These are phyloP conservation scores for Sequoia sempervirens DNA, from an alignment of 75 land plant genomes.

Conservation along the genomic window DNA sequence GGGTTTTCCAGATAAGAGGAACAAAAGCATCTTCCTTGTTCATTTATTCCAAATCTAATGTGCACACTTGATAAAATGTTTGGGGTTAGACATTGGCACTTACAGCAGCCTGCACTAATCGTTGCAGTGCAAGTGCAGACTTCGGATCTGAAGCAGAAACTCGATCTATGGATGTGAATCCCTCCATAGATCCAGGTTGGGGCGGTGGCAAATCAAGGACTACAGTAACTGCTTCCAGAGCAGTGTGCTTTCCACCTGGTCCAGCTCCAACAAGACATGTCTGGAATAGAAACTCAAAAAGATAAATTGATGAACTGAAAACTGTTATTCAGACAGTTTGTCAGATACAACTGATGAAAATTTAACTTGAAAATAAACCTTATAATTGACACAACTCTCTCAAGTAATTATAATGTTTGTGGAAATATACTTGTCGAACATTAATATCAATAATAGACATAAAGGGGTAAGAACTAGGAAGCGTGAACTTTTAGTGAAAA, in stretches of 20 bases:
- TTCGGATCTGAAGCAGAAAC: slow-evolving; percentile 96
- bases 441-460: background rate
- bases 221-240: slow-evolving; percentile 95
- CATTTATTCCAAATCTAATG: background rate
- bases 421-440: background rate
- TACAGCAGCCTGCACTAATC: slow-evolving; percentile 97
- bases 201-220: slow-evolving; percentile 99
- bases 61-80: background rate
- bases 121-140: slow-evolving; percentile 91
- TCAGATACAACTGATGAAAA: background rate
- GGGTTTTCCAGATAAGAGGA: background rate
- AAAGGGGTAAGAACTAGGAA: background rate
- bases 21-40: background rate
- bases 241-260: slow-evolving; percentile 95
- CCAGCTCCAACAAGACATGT: slow-evolving; percentile 99
- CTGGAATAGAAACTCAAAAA: slow-evolving; percentile 33
- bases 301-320: background rate
- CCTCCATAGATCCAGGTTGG: slow-evolving; percentile 73
- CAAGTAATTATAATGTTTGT: background rate
- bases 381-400: background rate
- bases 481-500: background rate
- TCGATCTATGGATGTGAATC: slow-evolving; percentile 58
- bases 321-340: background rate
- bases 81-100: slow-evolving; percentile 5
- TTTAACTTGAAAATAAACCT: background rate